These are phyloP conservation scores for Linum trigynum DNA, from an alignment of 345 rosid genomes.

Conservation along the genomic window DNA sequence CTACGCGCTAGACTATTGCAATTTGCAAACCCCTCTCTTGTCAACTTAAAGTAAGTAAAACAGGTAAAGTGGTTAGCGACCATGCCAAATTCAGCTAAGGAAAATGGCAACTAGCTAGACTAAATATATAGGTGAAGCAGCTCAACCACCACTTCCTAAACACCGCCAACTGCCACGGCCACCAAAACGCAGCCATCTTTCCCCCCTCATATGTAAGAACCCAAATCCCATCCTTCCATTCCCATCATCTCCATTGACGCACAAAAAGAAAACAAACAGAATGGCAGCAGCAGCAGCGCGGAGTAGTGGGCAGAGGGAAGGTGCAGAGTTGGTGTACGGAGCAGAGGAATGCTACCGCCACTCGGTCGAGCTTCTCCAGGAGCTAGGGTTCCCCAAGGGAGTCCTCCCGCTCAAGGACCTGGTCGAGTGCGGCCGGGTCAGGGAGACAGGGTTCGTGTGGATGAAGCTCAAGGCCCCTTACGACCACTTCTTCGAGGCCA, in stretches of 20 bases:
- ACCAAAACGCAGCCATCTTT: not conserved
- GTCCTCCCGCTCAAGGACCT: conserved; percentile 77
- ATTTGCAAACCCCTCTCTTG: too few relatives aligned
- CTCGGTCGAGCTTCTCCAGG: conserved; percentile 63
- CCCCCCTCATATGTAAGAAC: not conserved
- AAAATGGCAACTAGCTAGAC: too few relatives aligned
- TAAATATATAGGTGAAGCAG: not conserved
- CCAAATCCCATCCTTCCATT: not conserved
- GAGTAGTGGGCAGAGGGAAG: conserved; percentile 31
- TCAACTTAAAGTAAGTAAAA: too few relatives aligned
- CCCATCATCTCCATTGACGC: not conserved
- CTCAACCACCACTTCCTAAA: not conserved
- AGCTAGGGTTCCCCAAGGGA: conserved; percentile 83
- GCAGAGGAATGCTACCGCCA: conserved; percentile 52
- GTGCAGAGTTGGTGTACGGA: conserved; percentile 71
- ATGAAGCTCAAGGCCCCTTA: conserved; percentile 69
- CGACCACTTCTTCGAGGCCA: conserved; percentile 62
- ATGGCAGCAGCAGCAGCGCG: conserved; percentile 23
- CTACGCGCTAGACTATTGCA: too few relatives aligned
- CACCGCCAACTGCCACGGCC: conserved; percentile 3
- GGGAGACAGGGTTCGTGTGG: conserved; percentile 83
- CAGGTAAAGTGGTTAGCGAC: too few relatives aligned
- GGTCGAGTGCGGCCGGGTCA: conserved; percentile 76
- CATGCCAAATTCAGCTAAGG: too few relatives aligned
- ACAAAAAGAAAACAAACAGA: not conserved